Evolutionary conservation across 2,329 filamentous ascomycete genomes (phyloP), one percentile per base, ranked within the genome.

Genomic region (Exophiala dermatitidis): DNA sequence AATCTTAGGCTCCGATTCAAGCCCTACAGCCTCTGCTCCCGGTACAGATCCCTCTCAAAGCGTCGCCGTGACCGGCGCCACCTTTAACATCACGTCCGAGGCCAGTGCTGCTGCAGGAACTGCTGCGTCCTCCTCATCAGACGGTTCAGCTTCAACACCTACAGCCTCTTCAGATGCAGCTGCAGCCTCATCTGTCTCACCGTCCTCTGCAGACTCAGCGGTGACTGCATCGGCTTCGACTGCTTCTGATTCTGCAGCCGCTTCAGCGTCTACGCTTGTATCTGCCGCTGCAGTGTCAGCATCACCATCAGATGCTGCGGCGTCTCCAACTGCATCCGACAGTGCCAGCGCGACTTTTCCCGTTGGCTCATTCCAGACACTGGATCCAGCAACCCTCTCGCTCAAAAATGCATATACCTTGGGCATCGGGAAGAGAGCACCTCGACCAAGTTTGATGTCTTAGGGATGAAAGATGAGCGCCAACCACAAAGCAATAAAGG

Each of bases 371-470:
- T 62, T 63, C 38, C 51, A 52, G 5, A 52, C 58, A 5, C 36
- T 55, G 40, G 57, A 63, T 29, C 52, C 61, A 9, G 58, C 60
- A 30, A 62, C 59, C n/a, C 57, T 62, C 29, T 58, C 60, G 10
- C 52, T 58, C 48, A 57, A 62, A 36, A 55, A 55, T 50, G 55
- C 57, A 5, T 51, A 52, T 36, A 59, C 57, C 29, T 41, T 59
- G 28, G 57, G 57, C 19, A 59, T 59, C 40, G 57, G 57, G 41
- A 53, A 36, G 44, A 47, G 57, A 52, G 57, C 43, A n/a, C 53
- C 57, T 33, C 28, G 31, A 48, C 57, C 57, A 36, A 54, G 53
- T 29, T 28, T 43, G 46, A 32, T 55, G 49, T 53, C 53, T 51
- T 54, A 41, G 38, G 38, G 4, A 34, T 34, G 19, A 1, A 41